Percentiles rank a stretch among this genome's conserved stretches.
phyloP scores from a whole-genome alignment of 495 filamentous ascomycete genomes.

The Neurospora discreta region DNA sequence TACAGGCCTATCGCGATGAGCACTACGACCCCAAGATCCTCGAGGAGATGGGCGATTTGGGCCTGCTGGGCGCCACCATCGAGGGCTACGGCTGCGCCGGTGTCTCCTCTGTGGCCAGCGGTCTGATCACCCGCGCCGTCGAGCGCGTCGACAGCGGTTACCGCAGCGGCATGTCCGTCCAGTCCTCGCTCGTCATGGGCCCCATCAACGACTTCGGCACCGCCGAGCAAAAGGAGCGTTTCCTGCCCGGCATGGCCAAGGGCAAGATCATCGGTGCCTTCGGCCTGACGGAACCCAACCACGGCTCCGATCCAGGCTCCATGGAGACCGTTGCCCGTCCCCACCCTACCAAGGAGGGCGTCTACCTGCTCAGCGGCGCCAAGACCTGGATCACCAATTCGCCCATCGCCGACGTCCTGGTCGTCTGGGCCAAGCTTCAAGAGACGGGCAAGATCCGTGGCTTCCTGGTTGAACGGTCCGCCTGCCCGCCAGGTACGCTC shows the following conservation, averaged over 20 bases:
- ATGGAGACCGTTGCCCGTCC: slow-evolving; percentile 86
- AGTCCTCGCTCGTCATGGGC: slow-evolving; percentile 91
- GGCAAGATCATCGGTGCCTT: slow-evolving; percentile 86
- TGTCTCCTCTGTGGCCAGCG: slow-evolving; percentile 78
- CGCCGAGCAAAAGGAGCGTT: slow-evolving; percentile 79
- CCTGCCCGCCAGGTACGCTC: slow-evolving; percentile 75
- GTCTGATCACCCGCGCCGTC: slow-evolving; percentile 89
- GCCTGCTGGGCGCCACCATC: slow-evolving; percentile 83
- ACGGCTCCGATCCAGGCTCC: slow-evolving; percentile 89
- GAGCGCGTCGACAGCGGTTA: slow-evolving; percentile 95
- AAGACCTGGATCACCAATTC: slow-evolving; percentile 99
- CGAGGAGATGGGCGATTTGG: slow-evolving; percentile 91
- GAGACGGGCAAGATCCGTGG: slow-evolving; percentile 90
- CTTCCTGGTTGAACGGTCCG: slow-evolving; percentile 72
- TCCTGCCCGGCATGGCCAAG: slow-evolving; percentile 72
- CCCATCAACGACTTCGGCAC: slow-evolving; percentile 92
- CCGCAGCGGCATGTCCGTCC: slow-evolving; percentile 90
- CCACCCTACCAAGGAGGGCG: slow-evolving; percentile 80
- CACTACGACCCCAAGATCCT: slow-evolving; percentile 83
- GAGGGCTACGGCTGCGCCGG: slow-evolving; percentile 93
- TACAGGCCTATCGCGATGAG: slow-evolving; percentile 92
- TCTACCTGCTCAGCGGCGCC: slow-evolving; percentile 66
- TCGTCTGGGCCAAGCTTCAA: slow-evolving; percentile 92
- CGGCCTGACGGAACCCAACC: slow-evolving; percentile 93
- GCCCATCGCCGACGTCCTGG: slow-evolving; percentile 79